These are phyloP conservation scores for Aspergillus sp. DNA, from an alignment of 2,329 filamentous ascomycete species.

Conservation along the genomic window DNA sequence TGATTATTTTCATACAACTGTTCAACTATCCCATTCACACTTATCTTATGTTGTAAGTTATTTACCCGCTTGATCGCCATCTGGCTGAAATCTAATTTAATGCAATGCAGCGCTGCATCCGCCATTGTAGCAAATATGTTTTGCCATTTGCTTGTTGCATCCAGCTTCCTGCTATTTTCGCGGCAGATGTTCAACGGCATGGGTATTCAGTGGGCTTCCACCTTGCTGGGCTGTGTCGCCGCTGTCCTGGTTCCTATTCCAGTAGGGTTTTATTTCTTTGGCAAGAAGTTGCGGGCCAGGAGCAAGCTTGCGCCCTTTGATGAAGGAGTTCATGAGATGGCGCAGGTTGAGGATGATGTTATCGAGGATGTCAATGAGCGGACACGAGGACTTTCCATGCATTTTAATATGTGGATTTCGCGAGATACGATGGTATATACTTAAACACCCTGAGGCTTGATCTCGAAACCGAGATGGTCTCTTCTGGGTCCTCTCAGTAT, in stretches of 20 bases:
- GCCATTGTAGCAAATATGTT: constrained; percentile 53
- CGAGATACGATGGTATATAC: too few species aligned
- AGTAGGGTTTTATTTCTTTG: constrained; percentile 29
- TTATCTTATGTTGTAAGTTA: constrained; percentile 42
- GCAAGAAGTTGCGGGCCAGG: constrained; percentile 16
- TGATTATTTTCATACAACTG: constrained; percentile 51
- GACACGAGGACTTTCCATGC: too few species aligned
- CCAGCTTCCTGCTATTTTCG: constrained; percentile 49
- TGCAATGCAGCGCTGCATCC: constrained; percentile 36
- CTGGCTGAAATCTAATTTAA: neutral
- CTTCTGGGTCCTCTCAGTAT: too few species aligned
- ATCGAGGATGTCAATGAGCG: too few species aligned
- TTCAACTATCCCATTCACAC: constrained; percentile 56
- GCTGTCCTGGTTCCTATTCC: constrained; percentile 31
- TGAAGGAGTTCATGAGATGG: constrained; percentile 43
- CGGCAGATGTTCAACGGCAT: constrained; percentile 47
- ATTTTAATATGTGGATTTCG: too few species aligned
- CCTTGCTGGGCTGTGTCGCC: constrained; percentile 32
- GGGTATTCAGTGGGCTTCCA: constrained; percentile 30
- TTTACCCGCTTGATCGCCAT: too few species aligned
- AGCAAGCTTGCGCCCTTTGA: constrained; percentile 31
- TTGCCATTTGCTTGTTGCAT: constrained; percentile 45
- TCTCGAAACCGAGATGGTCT: too few species aligned
- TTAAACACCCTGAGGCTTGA: too few species aligned
- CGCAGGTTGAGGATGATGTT: constrained; percentile 17